Base-by-base conservation (phyloP, 1,139 yeast genomes). In the Protomyces inouyei region DNA sequence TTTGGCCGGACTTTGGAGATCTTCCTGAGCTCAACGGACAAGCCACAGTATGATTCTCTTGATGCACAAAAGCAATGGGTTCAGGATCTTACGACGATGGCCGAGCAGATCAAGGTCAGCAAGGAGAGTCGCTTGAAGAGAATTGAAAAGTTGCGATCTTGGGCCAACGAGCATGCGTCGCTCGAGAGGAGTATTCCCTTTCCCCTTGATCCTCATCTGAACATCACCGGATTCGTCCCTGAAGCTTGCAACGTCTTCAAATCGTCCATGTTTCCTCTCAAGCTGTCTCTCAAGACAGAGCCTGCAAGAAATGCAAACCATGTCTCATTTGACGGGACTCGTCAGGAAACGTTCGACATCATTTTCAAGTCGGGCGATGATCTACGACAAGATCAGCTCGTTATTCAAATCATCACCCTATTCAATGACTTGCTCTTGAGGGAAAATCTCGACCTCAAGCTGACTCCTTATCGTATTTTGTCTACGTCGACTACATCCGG, bases 321-420 rank as follows among this genome's bases (percentile, higher is more conserved):
- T 68, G 87, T 92, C 3, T 82, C 86, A 2, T 97, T 93, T 3
- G 93, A 93, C 77, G 93, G 93, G 73, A 77, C 80, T 1, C 76
- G 74, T 16, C 88, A 86, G 0, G 75, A 73, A 0, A 80, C 79
- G 60, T 95, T 91, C 74, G 85, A 96, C 3, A 76, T 93, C 54
- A 93, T 95, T 87, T 91, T 91, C 76, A 95, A 95, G 74, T 88
- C 88, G 59, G 98, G 99, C 2, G 98, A 95, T 75, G 98, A 95
- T 73, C 78, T 95, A 61, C 80, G 98, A 66, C 99, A 95, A 74
- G 99, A 95, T 77, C 99, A 95, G 74, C 81, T 95, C 69, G 96
- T 93, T 28, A 88, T 91, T 63, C 98, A 95, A 74, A 89, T 95
- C 66, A 88, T 95, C 64, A 83, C 87, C 64, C 78, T 95, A 66